Conservation (phyloP, 768 basidiomycete genomes). For the Auriscalpium vulgare region DNA sequence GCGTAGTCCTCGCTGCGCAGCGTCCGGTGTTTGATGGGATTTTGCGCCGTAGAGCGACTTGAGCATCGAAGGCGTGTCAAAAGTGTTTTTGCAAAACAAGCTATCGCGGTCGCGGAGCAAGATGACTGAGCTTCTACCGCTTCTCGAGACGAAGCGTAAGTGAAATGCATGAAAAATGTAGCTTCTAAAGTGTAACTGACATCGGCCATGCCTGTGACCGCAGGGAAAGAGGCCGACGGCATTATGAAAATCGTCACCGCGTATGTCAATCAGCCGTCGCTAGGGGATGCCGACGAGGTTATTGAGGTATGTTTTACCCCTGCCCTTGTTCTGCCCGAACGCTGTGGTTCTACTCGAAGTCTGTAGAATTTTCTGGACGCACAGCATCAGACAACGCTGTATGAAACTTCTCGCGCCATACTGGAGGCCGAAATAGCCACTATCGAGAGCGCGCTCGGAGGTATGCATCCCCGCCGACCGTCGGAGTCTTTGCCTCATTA, state of each 20-base stretch:
- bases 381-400: conserved; percentile 49
- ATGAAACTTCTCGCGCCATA: conserved; percentile 46
- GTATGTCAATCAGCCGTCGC: conserved; percentile 38
- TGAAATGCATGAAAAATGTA: conserved; percentile 8
- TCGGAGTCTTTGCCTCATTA: neutral
- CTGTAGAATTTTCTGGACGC: conserved; percentile 55
- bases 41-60: conserved; percentile 40
- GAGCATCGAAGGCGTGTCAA: conserved; percentile 60
- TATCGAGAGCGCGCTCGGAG: conserved; percentile 54
- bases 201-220: neutral
- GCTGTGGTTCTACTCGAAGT: neutral
- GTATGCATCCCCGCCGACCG: conserved; percentile 29
- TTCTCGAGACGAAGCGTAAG: conserved; percentile 58
- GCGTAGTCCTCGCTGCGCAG: conserved; percentile 17
- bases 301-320: conserved; percentile 37
- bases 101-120: conserved; percentile 51
- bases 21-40: neutral
- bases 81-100: conserved; percentile 77
- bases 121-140: conserved; percentile 50
- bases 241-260: conserved; percentile 37
- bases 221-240: conserved; percentile 51
- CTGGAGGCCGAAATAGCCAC: conserved; percentile 59
- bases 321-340: neutral
- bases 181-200: neutral
- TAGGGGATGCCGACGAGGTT: conserved; percentile 52